These are phyloP conservation scores for Beta corolliflora DNA, from an alignment of 179 eudicot species.

Conservation along the genomic window DNA sequence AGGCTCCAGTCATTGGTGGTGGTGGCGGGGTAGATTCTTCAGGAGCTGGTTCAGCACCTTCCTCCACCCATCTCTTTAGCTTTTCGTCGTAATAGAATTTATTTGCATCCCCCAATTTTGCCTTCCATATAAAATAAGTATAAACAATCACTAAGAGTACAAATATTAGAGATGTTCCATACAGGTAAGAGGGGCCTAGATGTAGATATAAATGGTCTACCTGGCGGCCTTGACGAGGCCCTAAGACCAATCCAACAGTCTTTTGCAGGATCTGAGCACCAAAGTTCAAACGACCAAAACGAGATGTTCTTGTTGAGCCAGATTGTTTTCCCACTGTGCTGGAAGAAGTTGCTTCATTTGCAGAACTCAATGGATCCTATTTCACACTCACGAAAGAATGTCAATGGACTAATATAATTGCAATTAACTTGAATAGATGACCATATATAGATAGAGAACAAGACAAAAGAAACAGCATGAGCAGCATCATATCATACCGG, in stretches of 20 bases:
- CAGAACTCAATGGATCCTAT: constrained; percentile 41
- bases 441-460: not conserved
- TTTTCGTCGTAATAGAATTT: constrained; percentile 90
- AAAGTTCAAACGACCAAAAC: constrained; percentile 60
- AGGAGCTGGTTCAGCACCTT: constrained; percentile 81
- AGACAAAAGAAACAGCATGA: constrained; percentile 4
- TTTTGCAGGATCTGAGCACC: constrained; percentile 74
- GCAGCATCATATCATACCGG: constrained; percentile 29
- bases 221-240: constrained; percentile 78
- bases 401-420: not conserved
- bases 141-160: constrained; percentile 6
- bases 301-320: constrained; percentile 43
- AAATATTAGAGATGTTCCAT: not conserved
- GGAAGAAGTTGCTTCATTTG: constrained; percentile 49
- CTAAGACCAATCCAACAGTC: constrained; percentile 73
- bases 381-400: constrained; percentile 7
- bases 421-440: constrained; percentile 1
- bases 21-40: constrained; percentile 82
- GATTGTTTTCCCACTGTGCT: constrained; percentile 46
- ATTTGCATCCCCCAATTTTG: constrained; percentile 85
- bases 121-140: constrained; percentile 43
- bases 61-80: constrained; percentile 98
- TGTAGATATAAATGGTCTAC: constrained; percentile 32
- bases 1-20: constrained; percentile 66
- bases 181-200: not conserved